A percentile compares a stretch with the other conserved stretches of the same genome.
phyloP scores from a whole-genome alignment of 495 filamentous ascomycete species.

The Parmelia sp. region DNA sequence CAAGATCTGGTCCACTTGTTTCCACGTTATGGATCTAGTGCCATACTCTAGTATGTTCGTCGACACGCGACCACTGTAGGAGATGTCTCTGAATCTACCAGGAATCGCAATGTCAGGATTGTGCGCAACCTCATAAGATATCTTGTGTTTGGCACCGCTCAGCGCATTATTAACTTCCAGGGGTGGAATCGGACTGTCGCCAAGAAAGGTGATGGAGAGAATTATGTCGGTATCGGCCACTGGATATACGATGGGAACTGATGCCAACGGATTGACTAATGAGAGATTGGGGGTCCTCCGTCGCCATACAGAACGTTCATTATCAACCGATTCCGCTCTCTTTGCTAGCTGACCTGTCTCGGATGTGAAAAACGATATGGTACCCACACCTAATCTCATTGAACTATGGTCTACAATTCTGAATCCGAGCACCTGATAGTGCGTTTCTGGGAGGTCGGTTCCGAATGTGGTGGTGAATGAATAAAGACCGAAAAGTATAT shows the following conservation, averaged over 20 bases:
- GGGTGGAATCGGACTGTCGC: background rate
- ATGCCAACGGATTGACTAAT: background rate
- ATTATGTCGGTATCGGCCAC: background rate
- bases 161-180: background rate
- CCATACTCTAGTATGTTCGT: background rate
- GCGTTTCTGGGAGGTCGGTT: background rate
- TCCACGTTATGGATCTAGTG: background rate
- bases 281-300: background rate
- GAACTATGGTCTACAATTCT: background rate
- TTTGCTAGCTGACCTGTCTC: background rate
- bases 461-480: slow-evolving; percentile 4
- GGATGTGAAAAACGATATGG: slow-evolving; percentile 3
- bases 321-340: background rate
- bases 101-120: background rate
- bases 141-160: background rate
- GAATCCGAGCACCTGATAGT: slow-evolving; percentile 11
- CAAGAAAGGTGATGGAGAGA: background rate
- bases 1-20: background rate
- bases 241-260: background rate
- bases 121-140: background rate
- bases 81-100: background rate
- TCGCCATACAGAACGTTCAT: too few relatives aligned
- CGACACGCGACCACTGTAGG: background rate
- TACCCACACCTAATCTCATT: slow-evolving; percentile 3
- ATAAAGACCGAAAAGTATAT: slow-evolving; percentile 1